Conservation (phyloP, 495 filamentous ascomycete genomes). For the Aspergillus affinis region DNA sequence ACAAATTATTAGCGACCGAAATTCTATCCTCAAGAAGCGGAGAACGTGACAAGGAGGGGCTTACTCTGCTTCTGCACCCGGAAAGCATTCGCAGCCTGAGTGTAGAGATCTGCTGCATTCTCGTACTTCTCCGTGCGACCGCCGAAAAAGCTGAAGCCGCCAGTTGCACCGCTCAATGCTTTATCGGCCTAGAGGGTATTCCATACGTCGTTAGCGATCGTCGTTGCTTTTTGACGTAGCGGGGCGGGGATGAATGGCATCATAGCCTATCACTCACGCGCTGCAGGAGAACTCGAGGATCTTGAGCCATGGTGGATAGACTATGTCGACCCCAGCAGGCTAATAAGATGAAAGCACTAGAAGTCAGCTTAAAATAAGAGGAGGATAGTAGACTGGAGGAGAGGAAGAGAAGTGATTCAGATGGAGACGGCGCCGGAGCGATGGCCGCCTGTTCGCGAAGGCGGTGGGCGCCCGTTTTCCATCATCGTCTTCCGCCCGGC, state of each 20-base stretch:
- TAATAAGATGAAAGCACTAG: conserved; percentile 7
- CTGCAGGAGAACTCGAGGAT: conserved; percentile 59
- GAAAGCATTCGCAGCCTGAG: conserved; percentile 80
- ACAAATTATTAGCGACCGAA: background rate
- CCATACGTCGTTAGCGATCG: conserved; percentile 33
- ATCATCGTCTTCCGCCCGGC: background rate
- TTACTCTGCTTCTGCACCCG: conserved; percentile 68
- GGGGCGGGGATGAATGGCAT: conserved; percentile 18
- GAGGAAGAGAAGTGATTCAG: background rate
- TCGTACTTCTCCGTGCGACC: conserved; percentile 81
- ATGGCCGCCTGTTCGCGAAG: conserved; percentile 1
- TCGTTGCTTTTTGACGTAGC: conserved; percentile 21
- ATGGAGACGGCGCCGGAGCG: background rate
- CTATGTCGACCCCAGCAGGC: conserved; percentile 3
- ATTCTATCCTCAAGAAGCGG: background rate
- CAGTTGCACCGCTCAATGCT: conserved; percentile 62
- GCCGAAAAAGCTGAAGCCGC: conserved; percentile 76
- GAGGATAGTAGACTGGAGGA: background rate
- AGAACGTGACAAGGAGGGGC: conserved; percentile 18
- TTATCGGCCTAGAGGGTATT: conserved; percentile 68
- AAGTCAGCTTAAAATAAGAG: conserved; percentile 1
- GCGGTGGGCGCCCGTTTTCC: conserved; percentile 7
- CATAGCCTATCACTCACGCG: conserved; percentile 43
- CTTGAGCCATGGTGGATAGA: conserved; percentile 39
- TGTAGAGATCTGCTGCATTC: conserved; percentile 77